Percentiles rank a stretch among this genome's conserved stretches.
Conservation (phyloP, 768 basidiomycete species). For the Solioccasus polychromus region DNA sequence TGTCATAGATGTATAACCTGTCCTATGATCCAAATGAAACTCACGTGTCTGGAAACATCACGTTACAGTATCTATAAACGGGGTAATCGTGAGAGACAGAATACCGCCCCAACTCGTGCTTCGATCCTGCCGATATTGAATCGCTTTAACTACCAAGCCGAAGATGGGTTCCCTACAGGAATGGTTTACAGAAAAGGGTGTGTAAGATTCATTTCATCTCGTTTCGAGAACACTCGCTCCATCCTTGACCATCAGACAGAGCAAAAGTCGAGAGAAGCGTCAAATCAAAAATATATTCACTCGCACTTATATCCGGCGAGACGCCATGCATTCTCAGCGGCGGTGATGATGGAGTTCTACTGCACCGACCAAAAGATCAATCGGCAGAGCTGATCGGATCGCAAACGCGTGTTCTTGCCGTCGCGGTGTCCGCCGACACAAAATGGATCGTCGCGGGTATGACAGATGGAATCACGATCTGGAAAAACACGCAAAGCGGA, state of each 20-base stretch:
- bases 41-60: too few species aligned
- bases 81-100: too few species aligned
- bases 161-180: too few species aligned
- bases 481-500: background rate
- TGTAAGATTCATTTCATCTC: too few species aligned
- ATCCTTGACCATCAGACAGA: background rate
- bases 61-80: too few species aligned
- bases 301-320: constrained; percentile 8
- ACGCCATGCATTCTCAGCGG: constrained; percentile 5
- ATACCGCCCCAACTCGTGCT: too few species aligned
- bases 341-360: constrained; percentile 7
- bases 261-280: constrained; percentile 1
- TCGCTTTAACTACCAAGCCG: too few species aligned
- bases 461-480: constrained; percentile 11
- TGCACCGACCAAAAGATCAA: constrained; percentile 1
- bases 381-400: constrained; percentile 11
- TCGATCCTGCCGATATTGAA: too few species aligned
- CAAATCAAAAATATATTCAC: constrained; percentile 8
- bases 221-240: too few species aligned
- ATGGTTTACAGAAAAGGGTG: too few species aligned
- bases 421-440: constrained; percentile 12
- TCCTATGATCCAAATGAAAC: too few species aligned
- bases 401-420: background rate
- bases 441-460: constrained; percentile 5
- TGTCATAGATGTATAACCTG: too few species aligned